Evolutionary conservation across 2,329 filamentous ascomycete species (phyloP), one percentile per base, ranked within the genome.

Genomic region (Zelopaecilomyces penicillatus): DNA sequence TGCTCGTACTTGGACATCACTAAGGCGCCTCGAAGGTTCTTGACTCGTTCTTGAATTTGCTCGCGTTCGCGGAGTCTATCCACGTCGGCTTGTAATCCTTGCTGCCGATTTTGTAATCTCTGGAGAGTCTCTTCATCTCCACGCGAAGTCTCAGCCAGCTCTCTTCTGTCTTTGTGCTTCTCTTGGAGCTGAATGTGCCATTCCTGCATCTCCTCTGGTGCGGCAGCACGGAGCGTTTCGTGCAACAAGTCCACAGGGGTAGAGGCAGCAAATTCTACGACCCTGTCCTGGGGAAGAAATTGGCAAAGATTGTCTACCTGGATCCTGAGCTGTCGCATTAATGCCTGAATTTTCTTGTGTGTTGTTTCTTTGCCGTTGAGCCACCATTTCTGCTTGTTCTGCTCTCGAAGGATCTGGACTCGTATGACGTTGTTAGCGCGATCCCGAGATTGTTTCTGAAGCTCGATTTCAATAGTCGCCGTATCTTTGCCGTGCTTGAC

Each of bases 301-400:
- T 98, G 93, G 62, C 93, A 98, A 2, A 98, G 74, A 55, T 98
- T 98, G 69, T 98, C 93, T 52, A 97, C 87, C 64, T 98, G 93
- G 42, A 98, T 97, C 40, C 84, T 84, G 57, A 95, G 81, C 7
- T 73, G 74, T 47, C 72, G 76, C 49, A 83, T 85, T 40, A 95
- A 68, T 7, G 73, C 66, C 54, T 84, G 73, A 5, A 97, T 74
- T 4, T 72, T 72, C 56, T 82, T 84, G 50, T 81, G 77, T 1
- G 73, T 73, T 5, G 72, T 65, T 44, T 76, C 74, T 50, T 73
- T 77, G 35, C 82, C 82, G 59, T 96, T 83, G 30, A 97, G 62
- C 59, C 74, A 84, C 69, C 85, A 98, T n/a, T 78, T 76, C 30
- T 82, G 82, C 53, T 80, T 85, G 61, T 93, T 94, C 44, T 87